A percentile compares a stretch with the other conserved stretches of the same genome.
Conservation (phyloP, 2,329 filamentous ascomycete species). For the Fusarium sambucinum region DNA sequence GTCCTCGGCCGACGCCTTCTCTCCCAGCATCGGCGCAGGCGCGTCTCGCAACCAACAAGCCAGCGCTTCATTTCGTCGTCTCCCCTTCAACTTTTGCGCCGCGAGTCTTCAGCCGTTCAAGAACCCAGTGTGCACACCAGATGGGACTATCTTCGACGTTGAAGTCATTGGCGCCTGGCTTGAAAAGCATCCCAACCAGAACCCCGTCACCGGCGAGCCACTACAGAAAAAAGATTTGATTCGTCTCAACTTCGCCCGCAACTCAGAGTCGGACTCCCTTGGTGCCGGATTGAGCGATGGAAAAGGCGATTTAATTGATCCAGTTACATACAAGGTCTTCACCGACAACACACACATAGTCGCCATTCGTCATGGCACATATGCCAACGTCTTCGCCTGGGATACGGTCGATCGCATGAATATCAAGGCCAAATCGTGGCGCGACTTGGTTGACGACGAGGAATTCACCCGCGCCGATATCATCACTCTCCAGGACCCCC, state of each 20-base stretch:
- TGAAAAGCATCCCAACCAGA: constrained; percentile 86
- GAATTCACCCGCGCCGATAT: constrained; percentile 92
- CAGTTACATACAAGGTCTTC: constrained; percentile 96
- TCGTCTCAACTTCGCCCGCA: constrained; percentile 91
- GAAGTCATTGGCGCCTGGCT: constrained; percentile 96
- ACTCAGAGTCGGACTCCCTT: constrained; percentile 74
- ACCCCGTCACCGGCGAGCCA: constrained; percentile 85
- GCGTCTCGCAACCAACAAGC: constrained; percentile 63
- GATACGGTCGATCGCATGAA: constrained; percentile 96
- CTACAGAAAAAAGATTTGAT: constrained; percentile 86
- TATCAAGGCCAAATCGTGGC: constrained; percentile 97
- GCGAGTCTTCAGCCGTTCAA: constrained; percentile 95
- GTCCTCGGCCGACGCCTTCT: constrained; percentile 90
- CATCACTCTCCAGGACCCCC: constrained; percentile 95
- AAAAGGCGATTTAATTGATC: constrained; percentile 88
- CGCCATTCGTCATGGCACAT: constrained; percentile 80
- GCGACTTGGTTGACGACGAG: constrained; percentile 86
- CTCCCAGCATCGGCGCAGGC: constrained; percentile 80
- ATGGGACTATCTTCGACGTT: constrained; percentile 93
- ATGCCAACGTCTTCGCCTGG: constrained; percentile 96
- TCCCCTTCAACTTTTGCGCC: constrained; percentile 98
- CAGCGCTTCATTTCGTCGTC: constrained; percentile 78
- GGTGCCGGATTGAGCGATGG: constrained; percentile 63
- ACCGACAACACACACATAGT: constrained; percentile 99
- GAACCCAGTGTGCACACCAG: constrained; percentile 89